Evolutionary conservation across 192 early-diverging fungal species (phyloP).

Genomic region (Mycoemilia scoparia): DNA sequence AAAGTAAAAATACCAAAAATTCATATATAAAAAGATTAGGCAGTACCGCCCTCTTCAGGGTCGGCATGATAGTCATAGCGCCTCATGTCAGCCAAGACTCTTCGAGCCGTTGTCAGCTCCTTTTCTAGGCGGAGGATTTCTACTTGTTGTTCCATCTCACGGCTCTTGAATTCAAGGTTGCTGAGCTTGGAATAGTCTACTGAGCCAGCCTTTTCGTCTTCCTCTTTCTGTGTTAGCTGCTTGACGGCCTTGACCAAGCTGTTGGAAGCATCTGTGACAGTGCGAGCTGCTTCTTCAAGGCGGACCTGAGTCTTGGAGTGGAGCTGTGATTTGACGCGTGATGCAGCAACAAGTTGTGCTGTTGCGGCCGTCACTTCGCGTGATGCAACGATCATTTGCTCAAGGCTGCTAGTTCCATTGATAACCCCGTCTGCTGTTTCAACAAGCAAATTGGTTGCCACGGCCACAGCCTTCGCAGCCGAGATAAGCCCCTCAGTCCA

Average conservation of each 20-base stretch:
- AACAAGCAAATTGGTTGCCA: slow-evolving; percentile 83
- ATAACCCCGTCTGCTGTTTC: slow-evolving; percentile 94
- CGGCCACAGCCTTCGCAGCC: slow-evolving; percentile 84
- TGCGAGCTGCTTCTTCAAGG: slow-evolving; percentile 84
- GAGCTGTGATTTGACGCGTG: slow-evolving; percentile 81
- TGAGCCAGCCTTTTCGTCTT: slow-evolving; percentile 30
- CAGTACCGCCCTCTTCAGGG: slow-evolving; percentile 15
- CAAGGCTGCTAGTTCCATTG: slow-evolving; percentile 68
- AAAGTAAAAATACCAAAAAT: background rate
- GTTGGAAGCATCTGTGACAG: slow-evolving; percentile 79
- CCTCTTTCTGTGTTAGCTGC: slow-evolving; percentile 52
- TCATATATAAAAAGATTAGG: slow-evolving; percentile 1
- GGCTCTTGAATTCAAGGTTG: slow-evolving; percentile 83
- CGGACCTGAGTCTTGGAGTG: slow-evolving; percentile 84
- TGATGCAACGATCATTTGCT: slow-evolving; percentile 94
- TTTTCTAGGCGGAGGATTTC: slow-evolving; percentile 90
- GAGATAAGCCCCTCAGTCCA: slow-evolving; percentile 98
- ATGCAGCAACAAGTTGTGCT: slow-evolving; percentile 89
- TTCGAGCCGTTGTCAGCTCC: slow-evolving; percentile 67
- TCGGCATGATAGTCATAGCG: slow-evolving; percentile 59
- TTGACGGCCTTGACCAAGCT: slow-evolving; percentile 85
- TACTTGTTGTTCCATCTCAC: slow-evolving; percentile 98
- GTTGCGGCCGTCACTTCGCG: slow-evolving; percentile 93
- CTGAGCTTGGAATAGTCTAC: slow-evolving; percentile 59
- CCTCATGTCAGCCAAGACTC: slow-evolving; percentile 82